A percentile compares a stretch with the other conserved stretches of the same genome.
phyloP scores from a whole-genome alignment of 306 rosid species.

The Heteromeles arbutifolia region DNA sequence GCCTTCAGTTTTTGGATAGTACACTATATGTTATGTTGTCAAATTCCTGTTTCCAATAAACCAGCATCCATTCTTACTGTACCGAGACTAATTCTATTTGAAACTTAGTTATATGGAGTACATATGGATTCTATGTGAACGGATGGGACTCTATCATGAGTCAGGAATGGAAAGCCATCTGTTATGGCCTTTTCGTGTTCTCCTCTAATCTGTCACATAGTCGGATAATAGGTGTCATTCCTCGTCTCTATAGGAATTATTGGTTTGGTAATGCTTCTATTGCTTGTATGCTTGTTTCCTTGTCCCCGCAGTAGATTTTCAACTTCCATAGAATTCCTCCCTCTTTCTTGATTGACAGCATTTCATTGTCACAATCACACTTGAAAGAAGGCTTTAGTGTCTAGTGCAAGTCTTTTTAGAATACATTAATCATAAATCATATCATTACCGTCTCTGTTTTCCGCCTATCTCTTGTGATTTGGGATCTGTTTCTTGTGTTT shows the following conservation, averaged over 20 bases:
- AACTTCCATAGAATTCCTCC: too few relatives aligned
- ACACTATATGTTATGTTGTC: not conserved
- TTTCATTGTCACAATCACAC: too few relatives aligned
- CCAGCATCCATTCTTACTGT: not conserved
- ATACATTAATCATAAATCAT: too few relatives aligned
- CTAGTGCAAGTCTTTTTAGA: too few relatives aligned
- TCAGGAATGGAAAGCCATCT: not conserved
- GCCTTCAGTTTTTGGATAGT: not conserved
- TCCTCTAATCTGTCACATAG: not conserved
- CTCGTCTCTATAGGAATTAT: not conserved
- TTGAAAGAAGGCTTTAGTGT: too few relatives aligned
- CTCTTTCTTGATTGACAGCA: too few relatives aligned
- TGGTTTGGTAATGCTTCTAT: not conserved
- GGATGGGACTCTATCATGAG: too few relatives aligned
- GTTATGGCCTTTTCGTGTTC: not conserved
- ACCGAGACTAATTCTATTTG: not conserved
- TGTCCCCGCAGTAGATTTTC: too few relatives aligned
- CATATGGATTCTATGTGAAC: not conserved
- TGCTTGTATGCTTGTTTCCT: not conserved
- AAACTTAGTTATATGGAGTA: not conserved
- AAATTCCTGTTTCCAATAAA: not conserved
- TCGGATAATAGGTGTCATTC: not conserved
- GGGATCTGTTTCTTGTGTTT: not conserved
- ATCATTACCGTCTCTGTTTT: too few relatives aligned
- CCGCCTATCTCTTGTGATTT: too few relatives aligned